phyloP scores from a whole-genome alignment of 192 early-diverging fungal species.

The Entomortierella chlamydospora region DNA sequence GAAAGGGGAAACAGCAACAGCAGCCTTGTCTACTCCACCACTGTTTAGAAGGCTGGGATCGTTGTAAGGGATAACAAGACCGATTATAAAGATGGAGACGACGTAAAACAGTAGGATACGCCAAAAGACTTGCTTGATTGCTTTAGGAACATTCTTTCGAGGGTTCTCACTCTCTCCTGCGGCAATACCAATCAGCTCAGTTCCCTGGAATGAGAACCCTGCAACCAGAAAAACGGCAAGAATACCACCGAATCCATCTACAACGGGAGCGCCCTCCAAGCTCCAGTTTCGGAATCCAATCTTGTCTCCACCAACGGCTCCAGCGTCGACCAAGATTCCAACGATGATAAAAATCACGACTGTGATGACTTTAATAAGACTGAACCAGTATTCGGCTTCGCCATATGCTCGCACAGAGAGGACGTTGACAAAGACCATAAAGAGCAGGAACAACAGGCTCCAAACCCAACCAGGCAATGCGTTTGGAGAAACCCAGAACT shows the following conservation, averaged over 20 bases:
- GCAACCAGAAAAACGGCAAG: constrained; percentile 79
- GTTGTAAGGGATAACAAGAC: constrained; percentile 73
- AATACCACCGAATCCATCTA: constrained; percentile 70
- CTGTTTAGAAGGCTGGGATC: constrained; percentile 63
- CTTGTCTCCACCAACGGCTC: constrained; percentile 69
- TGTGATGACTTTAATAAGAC: constrained; percentile 85
- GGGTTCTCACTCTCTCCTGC: constrained; percentile 88
- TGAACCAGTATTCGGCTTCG: constrained; percentile 91
- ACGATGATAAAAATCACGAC: constrained; percentile 87
- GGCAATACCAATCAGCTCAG: constrained; percentile 92
- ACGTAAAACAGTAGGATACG: constrained; percentile 81
- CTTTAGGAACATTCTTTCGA: constrained; percentile 75
- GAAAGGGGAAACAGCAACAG: constrained; percentile 71
- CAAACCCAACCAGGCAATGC: constrained; percentile 52
- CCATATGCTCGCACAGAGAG: constrained; percentile 85
- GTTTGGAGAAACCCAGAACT: constrained; percentile 65
- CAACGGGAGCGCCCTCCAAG: constrained; percentile 67
- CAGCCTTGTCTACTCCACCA: constrained; percentile 42
- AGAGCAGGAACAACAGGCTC: constrained; percentile 64
- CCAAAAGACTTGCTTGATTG: constrained; percentile 79
- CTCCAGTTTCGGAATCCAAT: constrained; percentile 75
- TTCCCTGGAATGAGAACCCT: constrained; percentile 90
- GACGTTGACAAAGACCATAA: constrained; percentile 80
- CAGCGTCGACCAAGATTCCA: constrained; percentile 79
- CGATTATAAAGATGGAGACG: constrained; percentile 73